Evolutionary conservation across 148 eudicot species (phyloP).

Genomic region (Mesembryanthemum crystallinum): DNA sequence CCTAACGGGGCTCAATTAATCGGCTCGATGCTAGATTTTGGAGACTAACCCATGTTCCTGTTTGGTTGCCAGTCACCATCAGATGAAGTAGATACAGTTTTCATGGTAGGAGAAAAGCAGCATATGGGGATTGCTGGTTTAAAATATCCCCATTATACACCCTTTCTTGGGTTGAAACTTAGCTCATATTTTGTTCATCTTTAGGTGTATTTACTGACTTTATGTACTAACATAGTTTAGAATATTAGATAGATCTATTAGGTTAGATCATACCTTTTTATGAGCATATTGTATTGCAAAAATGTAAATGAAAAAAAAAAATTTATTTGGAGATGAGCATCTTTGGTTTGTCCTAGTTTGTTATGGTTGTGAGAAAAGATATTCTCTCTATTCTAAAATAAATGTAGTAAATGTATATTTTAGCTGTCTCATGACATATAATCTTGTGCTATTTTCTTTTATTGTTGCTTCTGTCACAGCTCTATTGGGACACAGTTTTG

Average conservation of each 20-base stretch:
- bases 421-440: no score
- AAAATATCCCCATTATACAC: constrained; percentile 5
- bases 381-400: background rate
- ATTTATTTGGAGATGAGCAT: background rate
- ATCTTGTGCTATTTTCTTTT: no score
- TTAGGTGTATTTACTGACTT: constrained; percentile 19
- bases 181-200: background rate
- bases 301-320: constrained; percentile 13
- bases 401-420: no score
- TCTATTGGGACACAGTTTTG: no score
- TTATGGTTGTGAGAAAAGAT: background rate
- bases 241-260: constrained; percentile 7
- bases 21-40: constrained; percentile 13
- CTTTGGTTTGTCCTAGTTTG: background rate
- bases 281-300: constrained; percentile 10
- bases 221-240: constrained; percentile 22
- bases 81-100: constrained; percentile 1
- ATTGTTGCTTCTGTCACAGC: no score
- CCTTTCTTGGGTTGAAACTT: background rate
- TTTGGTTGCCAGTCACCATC: constrained; percentile 39
- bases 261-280: constrained; percentile 6
- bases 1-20: constrained; percentile 7
- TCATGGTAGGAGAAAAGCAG: constrained; percentile 16
- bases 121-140: background rate
- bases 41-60: constrained; percentile 31